These are phyloP conservation scores for Smithsoniella earleae DNA, from an alignment of 163 green algal genomes.

Conservation along the genomic window DNA sequence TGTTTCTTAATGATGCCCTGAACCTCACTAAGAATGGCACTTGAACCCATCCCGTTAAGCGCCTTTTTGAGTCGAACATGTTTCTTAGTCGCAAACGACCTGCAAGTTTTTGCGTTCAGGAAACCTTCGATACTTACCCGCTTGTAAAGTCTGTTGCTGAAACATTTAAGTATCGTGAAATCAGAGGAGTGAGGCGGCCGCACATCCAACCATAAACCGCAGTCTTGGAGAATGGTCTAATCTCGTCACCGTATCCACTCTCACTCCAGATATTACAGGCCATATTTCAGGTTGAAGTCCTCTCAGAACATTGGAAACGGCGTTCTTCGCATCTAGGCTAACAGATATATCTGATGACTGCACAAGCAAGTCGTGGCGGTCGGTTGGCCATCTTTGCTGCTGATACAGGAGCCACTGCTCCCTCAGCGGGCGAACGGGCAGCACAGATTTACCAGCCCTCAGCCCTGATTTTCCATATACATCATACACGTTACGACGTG, in stretches of 20 bases:
- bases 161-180: background rate
- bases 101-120: background rate
- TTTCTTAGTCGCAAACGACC: constrained; percentile 7
- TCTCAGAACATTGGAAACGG: background rate
- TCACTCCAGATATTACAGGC: constrained; percentile 17
- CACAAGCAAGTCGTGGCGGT: constrained; percentile 12
- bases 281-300: constrained; percentile 7
- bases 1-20: background rate
- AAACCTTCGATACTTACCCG: too few relatives aligned
- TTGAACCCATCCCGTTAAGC: constrained; percentile 19
- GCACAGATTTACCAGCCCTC: background rate
- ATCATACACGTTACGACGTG: background rate
- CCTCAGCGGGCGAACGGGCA: constrained; percentile 4
- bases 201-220: constrained; percentile 7
- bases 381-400: constrained; percentile 1
- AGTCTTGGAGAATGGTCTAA: background rate
- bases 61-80: constrained; percentile 6
- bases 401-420: constrained; percentile 27
- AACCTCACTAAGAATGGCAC: constrained; percentile 12
- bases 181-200: background rate
- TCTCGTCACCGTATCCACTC: background rate
- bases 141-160: background rate
- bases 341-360: constrained; percentile 2
- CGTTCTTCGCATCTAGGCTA: background rate
- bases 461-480: constrained; percentile 17